Evolutionary conservation across 768 basidiomycete genomes (phyloP).

Genomic region (Boletus vinaceobasis): DNA sequence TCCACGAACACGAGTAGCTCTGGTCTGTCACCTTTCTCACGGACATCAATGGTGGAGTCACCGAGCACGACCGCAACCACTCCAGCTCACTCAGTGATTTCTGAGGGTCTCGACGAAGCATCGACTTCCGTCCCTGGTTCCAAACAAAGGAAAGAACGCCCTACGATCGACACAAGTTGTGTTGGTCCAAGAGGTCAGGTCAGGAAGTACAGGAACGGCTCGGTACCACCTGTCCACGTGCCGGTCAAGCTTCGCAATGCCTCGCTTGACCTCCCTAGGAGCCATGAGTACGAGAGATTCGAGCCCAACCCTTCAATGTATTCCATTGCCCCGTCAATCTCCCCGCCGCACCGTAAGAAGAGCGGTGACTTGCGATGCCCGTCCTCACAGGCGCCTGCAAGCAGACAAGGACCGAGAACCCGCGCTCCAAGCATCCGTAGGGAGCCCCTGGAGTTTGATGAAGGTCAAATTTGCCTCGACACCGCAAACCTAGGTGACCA

Average conservation of each 20-base stretch:
- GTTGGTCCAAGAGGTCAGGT: slow-evolving; percentile 31
- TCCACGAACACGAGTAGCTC: slow-evolving; percentile 24
- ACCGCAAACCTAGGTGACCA: slow-evolving; percentile 29
- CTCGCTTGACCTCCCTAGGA: slow-evolving; percentile 30
- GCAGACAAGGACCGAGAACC: slow-evolving; percentile 25
- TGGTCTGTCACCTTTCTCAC: slow-evolving; percentile 29
- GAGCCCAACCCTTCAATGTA: slow-evolving; percentile 31
- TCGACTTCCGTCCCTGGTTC: slow-evolving; percentile 13
- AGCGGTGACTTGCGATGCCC: slow-evolving; percentile 19
- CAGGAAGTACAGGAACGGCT: slow-evolving; percentile 30
- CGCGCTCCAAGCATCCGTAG: slow-evolving; percentile 29
- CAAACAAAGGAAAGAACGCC: slow-evolving; percentile 29
- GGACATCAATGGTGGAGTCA: slow-evolving; percentile 23
- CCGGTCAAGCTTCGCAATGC: slow-evolving; percentile 28
- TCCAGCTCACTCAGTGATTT: slow-evolving; percentile 23
- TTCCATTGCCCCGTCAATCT: slow-evolving; percentile 29
- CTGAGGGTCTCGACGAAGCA: slow-evolving; percentile 13
- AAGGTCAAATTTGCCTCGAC: slow-evolving; percentile 31
- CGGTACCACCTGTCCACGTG: slow-evolving; percentile 31
- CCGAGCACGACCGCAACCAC: slow-evolving; percentile 27
- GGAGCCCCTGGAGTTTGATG: slow-evolving; percentile 29
- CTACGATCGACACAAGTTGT: slow-evolving; percentile 32
- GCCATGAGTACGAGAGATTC: slow-evolving; percentile 21
- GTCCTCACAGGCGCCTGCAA: slow-evolving; percentile 25
- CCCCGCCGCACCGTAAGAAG: slow-evolving; percentile 21